phyloP scores from a whole-genome alignment of 1,139 yeast species.

The Kluyveromyces marxianus region DNA sequence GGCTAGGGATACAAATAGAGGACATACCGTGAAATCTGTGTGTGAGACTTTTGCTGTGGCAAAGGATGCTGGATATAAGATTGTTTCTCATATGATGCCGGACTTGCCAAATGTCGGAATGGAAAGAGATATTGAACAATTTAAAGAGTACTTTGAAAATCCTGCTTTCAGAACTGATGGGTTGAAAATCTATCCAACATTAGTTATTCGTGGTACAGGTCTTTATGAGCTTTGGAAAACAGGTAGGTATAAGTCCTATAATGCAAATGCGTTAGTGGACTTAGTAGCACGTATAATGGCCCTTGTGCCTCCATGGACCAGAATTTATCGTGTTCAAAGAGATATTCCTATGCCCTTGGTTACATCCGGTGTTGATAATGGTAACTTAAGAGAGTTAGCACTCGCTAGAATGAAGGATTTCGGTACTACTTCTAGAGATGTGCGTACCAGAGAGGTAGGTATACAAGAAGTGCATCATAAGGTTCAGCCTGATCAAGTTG shows the following conservation, averaged over 20 bases:
- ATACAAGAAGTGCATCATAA: constrained; percentile 97
- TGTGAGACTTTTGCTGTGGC: constrained; percentile 94
- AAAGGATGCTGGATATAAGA: constrained; percentile 96
- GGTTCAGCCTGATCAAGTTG: constrained; percentile 96
- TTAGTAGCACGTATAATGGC: constrained; percentile 93
- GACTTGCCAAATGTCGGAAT: constrained; percentile 97
- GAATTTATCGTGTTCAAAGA: constrained; percentile 96
- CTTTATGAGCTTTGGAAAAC: constrained; percentile 95
- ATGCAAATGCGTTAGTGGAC: constrained; percentile 90
- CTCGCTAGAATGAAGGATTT: constrained; percentile 97
- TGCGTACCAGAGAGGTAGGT: constrained; percentile 98
- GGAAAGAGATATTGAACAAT: constrained; percentile 96
- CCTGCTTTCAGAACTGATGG: constrained; percentile 98
- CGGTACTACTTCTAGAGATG: constrained; percentile 93
- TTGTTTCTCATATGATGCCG: constrained; percentile 99
- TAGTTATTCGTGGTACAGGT: constrained; percentile 97
- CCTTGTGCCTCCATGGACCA: constrained; percentile 98
- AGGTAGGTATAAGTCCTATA: constrained; percentile 88
- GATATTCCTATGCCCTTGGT: constrained; percentile 99
- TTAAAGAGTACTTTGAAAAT: constrained; percentile 90
- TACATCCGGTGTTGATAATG: constrained; percentile 96
- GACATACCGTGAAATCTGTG: constrained; percentile 94
- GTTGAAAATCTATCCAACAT: constrained; percentile 86
- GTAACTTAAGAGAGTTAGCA: constrained; percentile 91
- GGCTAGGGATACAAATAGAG: constrained; percentile 96